phyloP scores from a whole-genome alignment of 495 filamentous ascomycete species.

The Evernia prunastri region DNA sequence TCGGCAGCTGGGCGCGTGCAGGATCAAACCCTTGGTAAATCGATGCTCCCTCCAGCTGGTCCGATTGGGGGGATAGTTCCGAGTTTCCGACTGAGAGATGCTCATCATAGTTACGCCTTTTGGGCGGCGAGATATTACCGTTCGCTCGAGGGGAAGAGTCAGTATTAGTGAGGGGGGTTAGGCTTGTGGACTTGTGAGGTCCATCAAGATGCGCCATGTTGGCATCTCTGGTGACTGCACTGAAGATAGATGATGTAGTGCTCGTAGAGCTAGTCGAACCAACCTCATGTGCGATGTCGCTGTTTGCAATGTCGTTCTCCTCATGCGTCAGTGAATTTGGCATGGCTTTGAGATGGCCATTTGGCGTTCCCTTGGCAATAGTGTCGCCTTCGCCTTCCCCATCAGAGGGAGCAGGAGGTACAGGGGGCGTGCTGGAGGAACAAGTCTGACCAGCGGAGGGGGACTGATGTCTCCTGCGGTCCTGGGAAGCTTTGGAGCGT shows the following conservation, averaged over 20 bases:
- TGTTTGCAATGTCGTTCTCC: slow-evolving; percentile 51
- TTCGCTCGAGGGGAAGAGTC: slow-evolving; percentile 69
- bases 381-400: slow-evolving; percentile 4
- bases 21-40: slow-evolving; percentile 12
- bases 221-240: slow-evolving; percentile 34
- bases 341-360: slow-evolving; percentile 9
- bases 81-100: slow-evolving; percentile 7
- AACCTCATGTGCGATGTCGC: slow-evolving; percentile 56
- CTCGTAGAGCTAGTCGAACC: slow-evolving; percentile 63
- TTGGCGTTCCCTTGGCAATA: slow-evolving; percentile 9
- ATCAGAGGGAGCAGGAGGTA: slow-evolving; percentile 11
- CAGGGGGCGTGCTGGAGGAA: slow-evolving; percentile 5
- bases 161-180: slow-evolving; percentile 70
- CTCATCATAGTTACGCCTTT: slow-evolving; percentile 32
- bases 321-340: slow-evolving; percentile 35
- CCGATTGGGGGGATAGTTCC: slow-evolving; percentile 11
- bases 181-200: slow-evolving; percentile 45
- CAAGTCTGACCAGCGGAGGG: slow-evolving; percentile 29
- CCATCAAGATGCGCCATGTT: slow-evolving; percentile 44
- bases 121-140: slow-evolving; percentile 44
- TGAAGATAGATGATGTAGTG: slow-evolving; percentile 58
- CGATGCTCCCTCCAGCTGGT: slow-evolving; percentile 17
- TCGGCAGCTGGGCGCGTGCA: slow-evolving; percentile 29
- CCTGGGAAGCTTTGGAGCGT: slow-evolving; percentile 40
- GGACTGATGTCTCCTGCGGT: slow-evolving; percentile 36